Evolutionary conservation across 2,329 filamentous ascomycete genomes (phyloP).

Genomic region (Cladosporium sp.): DNA sequence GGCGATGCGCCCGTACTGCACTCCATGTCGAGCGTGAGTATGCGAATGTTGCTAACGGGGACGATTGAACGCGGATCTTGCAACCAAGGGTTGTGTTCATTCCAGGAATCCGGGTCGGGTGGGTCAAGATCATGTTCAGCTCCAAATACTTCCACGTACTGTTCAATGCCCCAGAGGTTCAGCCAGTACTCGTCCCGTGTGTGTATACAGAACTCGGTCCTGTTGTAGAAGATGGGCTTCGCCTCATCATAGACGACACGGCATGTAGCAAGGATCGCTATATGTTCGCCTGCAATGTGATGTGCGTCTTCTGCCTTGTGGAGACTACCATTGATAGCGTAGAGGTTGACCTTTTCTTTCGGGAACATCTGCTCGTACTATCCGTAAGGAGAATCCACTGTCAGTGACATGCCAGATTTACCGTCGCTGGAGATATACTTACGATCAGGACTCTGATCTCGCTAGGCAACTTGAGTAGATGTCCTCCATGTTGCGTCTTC

Average conservation of each 20-base stretch:
- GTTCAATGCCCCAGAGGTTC: background rate
- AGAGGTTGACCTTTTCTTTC: background rate
- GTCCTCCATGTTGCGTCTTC: background rate
- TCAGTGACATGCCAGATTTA: no score
- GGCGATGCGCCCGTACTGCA: background rate
- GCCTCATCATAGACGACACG: background rate
- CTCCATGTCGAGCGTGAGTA: background rate
- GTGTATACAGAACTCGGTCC: background rate
- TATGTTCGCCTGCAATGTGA: background rate
- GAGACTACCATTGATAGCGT: background rate
- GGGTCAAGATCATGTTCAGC: background rate
- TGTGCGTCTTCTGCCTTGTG: background rate
- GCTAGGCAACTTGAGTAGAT: background rate
- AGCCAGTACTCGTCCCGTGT: background rate
- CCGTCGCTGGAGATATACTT: no score
- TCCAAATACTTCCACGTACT: background rate
- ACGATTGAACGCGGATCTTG: background rate
- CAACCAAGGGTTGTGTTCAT: background rate
- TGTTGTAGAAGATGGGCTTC: background rate
- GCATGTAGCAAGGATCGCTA: background rate
- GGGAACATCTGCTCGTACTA: background rate
- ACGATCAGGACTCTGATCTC: background rate
- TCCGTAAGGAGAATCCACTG: no score
- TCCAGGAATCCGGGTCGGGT: background rate
- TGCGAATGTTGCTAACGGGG: background rate